Percentiles rank a stretch among this genome's conserved stretches.
Conservation (phyloP, 169 alveolate genomes). For the Amoebophrya sp. region DNA sequence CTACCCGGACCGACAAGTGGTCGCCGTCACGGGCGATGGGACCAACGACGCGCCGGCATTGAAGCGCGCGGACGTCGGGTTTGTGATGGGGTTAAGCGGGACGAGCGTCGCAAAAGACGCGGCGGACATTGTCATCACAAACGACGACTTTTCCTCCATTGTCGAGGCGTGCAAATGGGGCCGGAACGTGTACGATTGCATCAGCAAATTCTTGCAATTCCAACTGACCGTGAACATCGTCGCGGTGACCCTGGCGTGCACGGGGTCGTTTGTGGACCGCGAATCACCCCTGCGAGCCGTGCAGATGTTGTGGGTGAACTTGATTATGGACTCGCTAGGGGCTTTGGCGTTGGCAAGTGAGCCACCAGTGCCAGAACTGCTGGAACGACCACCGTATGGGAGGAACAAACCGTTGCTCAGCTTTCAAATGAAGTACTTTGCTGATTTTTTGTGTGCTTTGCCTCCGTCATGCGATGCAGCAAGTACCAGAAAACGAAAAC, state of each 20-base stretch:
- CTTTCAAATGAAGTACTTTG: constrained; percentile 2
- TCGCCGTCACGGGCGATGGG: constrained; percentile 90
- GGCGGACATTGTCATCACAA: constrained; percentile 75
- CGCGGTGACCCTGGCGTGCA: constrained; percentile 68
- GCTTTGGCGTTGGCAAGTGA: constrained; percentile 83
- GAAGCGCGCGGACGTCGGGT: constrained; percentile 80
- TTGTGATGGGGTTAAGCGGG: constrained; percentile 83
- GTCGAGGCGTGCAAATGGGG: constrained; percentile 54
- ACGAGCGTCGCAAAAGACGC: constrained; percentile 81
- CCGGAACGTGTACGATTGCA: constrained; percentile 70
- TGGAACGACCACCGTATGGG: constrained; percentile 73
- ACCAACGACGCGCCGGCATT: constrained; percentile 87
- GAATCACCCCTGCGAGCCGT: constrained; percentile 63
- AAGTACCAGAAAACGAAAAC: too few relatives aligned
- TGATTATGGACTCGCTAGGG: constrained; percentile 81
- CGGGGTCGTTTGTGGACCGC: constrained; percentile 52
- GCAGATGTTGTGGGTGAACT: constrained; percentile 68
- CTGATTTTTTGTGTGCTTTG: too few relatives aligned
- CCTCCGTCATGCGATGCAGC: too few relatives aligned
- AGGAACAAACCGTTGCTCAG: constrained; percentile 69
- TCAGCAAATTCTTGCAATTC: constrained; percentile 76
- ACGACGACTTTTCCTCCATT: constrained; percentile 76
- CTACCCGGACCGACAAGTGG: constrained; percentile 46
- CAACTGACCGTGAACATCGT: constrained; percentile 77
- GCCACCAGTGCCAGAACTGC: constrained; percentile 69